Conservation (phyloP, 805 yeast species). For the Candida piceae region DNA sequence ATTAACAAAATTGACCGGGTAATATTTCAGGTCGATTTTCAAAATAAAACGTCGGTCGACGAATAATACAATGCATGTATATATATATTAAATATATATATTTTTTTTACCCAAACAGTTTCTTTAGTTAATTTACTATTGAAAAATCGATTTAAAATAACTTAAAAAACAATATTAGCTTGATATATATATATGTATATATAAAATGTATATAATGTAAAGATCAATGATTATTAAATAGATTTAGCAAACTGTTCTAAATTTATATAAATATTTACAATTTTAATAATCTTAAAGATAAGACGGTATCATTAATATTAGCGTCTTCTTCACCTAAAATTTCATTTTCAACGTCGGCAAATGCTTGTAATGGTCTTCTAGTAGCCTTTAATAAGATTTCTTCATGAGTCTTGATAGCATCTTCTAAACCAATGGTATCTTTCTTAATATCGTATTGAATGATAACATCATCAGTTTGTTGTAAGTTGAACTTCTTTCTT, state of each 20-base stretch:
- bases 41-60: too few species aligned
- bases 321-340: conserved; percentile 88
- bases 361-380: conserved; percentile 52
- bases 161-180: too few species aligned
- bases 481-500: conserved; percentile 92
- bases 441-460: conserved; percentile 75
- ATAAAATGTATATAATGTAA: too few species aligned
- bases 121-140: too few species aligned
- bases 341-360: conserved; percentile 37
- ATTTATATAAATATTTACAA: conserved; percentile 32
- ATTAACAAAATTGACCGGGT: too few species aligned
- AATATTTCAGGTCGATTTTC: too few species aligned
- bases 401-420: conserved; percentile 57
- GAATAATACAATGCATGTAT: too few species aligned
- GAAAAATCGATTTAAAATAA: too few species aligned
- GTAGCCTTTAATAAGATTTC: conserved; percentile 74
- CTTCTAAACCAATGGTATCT: conserved; percentile 61
- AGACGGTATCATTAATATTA: conserved; percentile 69
- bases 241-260: too few species aligned
- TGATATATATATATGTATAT: too few species aligned
- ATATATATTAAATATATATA: too few species aligned
- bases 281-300: conserved; percentile 72
- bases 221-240: neutral
- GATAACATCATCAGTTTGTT: conserved; percentile 89
- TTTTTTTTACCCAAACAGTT: too few species aligned